These are phyloP conservation scores for Aspergillus felis DNA, from an alignment of 2,329 filamentous ascomycete genomes.

Conservation along the genomic window DNA sequence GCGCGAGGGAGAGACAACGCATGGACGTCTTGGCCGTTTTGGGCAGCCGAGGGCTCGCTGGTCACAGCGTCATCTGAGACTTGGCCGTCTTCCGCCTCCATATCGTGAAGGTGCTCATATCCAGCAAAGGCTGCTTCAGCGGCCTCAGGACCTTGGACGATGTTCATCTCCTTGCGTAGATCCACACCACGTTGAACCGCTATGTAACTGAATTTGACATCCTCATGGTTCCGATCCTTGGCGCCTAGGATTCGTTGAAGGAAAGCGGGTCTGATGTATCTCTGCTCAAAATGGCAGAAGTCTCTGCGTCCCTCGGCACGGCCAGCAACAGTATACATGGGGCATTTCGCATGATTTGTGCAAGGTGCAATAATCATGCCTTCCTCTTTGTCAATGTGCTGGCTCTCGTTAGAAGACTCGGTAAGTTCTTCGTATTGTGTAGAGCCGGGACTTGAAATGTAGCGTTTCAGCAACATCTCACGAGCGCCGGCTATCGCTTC, in stretches of 20 bases:
- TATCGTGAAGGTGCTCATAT: conserved; percentile 53
- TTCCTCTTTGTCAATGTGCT: conserved; percentile 46
- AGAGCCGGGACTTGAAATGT: conserved; percentile 60
- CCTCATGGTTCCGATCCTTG: conserved; percentile 74
- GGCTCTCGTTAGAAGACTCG: conserved; percentile 24
- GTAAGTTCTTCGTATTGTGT: conserved; percentile 38
- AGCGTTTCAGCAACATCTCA: conserved; percentile 69
- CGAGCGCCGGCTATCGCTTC: conserved; percentile 85
- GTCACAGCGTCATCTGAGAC: conserved; percentile 7
- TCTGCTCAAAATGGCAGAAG: conserved; percentile 85
- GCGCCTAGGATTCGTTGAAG: conserved; percentile 70
- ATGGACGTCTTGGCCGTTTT: conserved; percentile 33
- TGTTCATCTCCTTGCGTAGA: conserved; percentile 41
- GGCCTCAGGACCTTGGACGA: conserved; percentile 53
- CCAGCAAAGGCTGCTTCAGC: conserved; percentile 68
- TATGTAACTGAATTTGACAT: conserved; percentile 86
- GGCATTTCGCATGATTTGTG: conserved; percentile 83
- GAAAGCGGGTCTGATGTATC: conserved; percentile 79
- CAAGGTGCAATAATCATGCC: conserved; percentile 66
- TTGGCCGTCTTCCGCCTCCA: conserved; percentile 13
- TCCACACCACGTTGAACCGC: conserved; percentile 75
- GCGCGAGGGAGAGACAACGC: conserved; percentile 72
- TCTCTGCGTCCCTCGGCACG: conserved; percentile 73
- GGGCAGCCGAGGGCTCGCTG: conserved; percentile 5
- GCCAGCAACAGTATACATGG: conserved; percentile 77